Evolutionary conservation across 352 stramenopile species (phyloP).

Genomic region (Globisporangium megalacanthum): DNA sequence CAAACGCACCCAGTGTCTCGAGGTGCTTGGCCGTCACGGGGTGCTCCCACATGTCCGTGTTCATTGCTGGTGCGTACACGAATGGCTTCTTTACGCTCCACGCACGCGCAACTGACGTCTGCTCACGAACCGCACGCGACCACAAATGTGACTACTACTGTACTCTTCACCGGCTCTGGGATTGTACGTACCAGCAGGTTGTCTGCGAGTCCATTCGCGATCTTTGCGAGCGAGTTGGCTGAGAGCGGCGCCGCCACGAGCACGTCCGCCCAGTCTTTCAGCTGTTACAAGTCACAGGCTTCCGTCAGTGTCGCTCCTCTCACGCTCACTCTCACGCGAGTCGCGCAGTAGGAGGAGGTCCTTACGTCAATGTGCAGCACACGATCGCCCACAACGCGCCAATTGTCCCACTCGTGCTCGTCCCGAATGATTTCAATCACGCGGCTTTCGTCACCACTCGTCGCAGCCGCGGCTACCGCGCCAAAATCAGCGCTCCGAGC

Average conservation of each 20-base stretch:
- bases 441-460: not conserved
- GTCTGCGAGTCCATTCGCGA: constrained; percentile 92
- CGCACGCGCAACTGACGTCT: constrained; percentile 89
- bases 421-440: constrained; percentile 54
- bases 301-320: too few species aligned
- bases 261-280: constrained; percentile 95
- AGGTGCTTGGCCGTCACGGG: constrained; percentile 87
- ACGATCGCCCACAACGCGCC: constrained; percentile 71
- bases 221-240: constrained; percentile 88
- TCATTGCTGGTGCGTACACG: constrained; percentile 95
- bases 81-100: constrained; percentile 94
- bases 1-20: constrained; percentile 42
- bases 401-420: constrained; percentile 78
- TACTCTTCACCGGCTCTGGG: not conserved
- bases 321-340: not conserved
- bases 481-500: constrained; percentile 14
- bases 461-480: not conserved
- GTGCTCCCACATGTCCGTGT: constrained; percentile 97
- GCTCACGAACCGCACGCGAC: not conserved
- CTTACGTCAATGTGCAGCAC: constrained; percentile 87
- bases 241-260: constrained; percentile 87
- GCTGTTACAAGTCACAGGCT: constrained; percentile 18
- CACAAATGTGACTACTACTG: too few species aligned
- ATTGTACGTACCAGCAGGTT: constrained; percentile 83
- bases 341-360: not conserved